These are phyloP conservation scores for Phlegmacium glaucopus DNA, from an alignment of 768 basidiomycete genomes.

Conservation along the genomic window DNA sequence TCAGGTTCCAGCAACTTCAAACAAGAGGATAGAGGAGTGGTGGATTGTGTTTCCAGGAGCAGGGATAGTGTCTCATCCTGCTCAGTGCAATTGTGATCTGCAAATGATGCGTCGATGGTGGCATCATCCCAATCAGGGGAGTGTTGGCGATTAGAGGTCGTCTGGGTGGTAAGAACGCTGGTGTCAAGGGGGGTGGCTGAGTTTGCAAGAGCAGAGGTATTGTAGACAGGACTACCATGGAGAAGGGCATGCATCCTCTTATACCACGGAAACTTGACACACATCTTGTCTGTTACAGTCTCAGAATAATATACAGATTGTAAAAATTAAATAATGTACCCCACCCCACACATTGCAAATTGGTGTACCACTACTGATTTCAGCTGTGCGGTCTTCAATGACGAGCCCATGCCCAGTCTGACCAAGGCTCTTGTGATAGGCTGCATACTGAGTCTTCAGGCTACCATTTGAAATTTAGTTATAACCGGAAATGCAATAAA, in stretches of 20 bases:
- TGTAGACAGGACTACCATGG: slow-evolving; percentile 15
- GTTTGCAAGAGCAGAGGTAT: slow-evolving; percentile 16
- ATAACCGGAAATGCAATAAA: background rate
- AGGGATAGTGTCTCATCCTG: background rate
- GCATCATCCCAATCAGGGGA: background rate
- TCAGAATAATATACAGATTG: background rate
- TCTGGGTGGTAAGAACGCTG: slow-evolving; percentile 7
- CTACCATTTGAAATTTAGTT: background rate
- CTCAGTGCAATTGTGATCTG: background rate
- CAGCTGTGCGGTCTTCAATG: background rate
- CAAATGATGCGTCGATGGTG: background rate
- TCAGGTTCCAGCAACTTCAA: too few species aligned
- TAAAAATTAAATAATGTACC: background rate
- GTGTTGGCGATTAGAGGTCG: background rate
- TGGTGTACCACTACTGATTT: background rate
- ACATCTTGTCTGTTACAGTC: background rate
- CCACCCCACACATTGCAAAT: background rate
- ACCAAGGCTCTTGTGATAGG: background rate
- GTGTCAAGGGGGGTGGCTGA: slow-evolving; percentile 15
- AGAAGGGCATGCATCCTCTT: slow-evolving; percentile 5
- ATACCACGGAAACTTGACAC: background rate
- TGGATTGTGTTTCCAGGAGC: background rate
- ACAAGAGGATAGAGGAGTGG: background rate
- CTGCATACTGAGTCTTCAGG: background rate
- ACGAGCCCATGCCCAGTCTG: background rate